A percentile compares a stretch with the other conserved stretches of the same genome.
phyloP scores from a whole-genome alignment of 73 alveolate genomes.

The Uronychia setigera region DNA sequence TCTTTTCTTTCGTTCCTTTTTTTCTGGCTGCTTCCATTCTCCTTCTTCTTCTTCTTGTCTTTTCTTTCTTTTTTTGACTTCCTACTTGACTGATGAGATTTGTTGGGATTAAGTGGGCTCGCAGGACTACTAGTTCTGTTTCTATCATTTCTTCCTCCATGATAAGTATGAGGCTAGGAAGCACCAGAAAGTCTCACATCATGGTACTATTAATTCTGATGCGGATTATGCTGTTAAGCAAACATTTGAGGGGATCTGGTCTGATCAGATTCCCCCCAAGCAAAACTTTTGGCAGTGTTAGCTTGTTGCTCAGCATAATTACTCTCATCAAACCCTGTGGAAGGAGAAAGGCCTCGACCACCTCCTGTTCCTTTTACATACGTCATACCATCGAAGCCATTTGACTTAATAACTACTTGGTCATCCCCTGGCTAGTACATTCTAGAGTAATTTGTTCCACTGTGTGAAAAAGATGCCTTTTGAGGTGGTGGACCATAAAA shows the following conservation, averaged over 20 bases:
- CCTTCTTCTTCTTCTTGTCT: neutral
- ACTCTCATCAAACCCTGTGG: neutral
- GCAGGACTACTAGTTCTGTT: no score
- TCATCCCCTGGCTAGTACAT: conserved; percentile 1
- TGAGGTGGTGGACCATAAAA: neutral
- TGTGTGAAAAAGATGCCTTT: neutral
- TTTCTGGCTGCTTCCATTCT: neutral
- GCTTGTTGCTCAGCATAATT: neutral
- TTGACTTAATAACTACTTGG: neutral
- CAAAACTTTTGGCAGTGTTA: neutral
- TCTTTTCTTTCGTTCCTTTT: neutral
- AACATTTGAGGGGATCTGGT: neutral
- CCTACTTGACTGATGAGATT: no score
- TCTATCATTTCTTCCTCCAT: neutral
- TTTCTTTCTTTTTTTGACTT: no score
- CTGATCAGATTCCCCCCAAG: neutral
- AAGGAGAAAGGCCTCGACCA: neutral
- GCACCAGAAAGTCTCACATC: neutral
- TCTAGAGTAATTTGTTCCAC: neutral
- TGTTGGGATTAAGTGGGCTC: no score
- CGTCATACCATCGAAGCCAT: neutral
- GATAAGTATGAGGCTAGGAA: neutral
- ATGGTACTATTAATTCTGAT: no score
- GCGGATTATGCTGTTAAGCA: no score
- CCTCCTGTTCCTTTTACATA: neutral